Conservation (phyloP, 148 eudicot genomes). For the Polygonum maritimum region DNA sequence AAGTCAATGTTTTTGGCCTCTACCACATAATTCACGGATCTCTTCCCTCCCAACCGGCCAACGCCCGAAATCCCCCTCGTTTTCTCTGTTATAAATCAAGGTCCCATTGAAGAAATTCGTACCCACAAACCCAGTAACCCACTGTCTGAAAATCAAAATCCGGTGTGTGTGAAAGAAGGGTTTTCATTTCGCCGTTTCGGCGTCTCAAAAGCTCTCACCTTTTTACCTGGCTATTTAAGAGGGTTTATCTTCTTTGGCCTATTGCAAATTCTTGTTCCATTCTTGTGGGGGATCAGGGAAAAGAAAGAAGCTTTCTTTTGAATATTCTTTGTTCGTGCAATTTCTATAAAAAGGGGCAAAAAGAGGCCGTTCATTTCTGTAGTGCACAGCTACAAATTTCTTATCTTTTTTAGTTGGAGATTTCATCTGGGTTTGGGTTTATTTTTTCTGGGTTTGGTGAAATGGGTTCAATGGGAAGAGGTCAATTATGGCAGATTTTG, state of each 20-base stretch:
- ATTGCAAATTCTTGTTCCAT: background rate
- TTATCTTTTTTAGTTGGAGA: background rate
- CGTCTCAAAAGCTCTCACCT: background rate
- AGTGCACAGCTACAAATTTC: background rate
- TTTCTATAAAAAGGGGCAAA: background rate
- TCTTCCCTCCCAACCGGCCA: constrained; percentile 9
- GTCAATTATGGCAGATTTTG: constrained; percentile 28
- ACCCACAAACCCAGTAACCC: background rate
- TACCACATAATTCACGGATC: constrained; percentile 11
- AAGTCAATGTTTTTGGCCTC: constrained; percentile 7
- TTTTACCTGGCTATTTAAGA: background rate
- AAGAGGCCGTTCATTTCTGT: background rate
- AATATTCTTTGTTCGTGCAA: background rate
- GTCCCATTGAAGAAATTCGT: background rate
- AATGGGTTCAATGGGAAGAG: background rate
- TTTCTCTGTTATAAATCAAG: constrained; percentile 2
- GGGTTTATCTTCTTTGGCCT: background rate
- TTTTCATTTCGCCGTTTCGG: background rate
- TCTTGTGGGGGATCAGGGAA: background rate
- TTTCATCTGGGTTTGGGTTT: constrained; percentile 7
- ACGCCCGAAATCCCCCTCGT: background rate
- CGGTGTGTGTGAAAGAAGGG: constrained; percentile 1
- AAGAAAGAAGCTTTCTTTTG: background rate
- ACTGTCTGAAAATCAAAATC: background rate
- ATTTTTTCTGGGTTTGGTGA: background rate